Base-by-base conservation (phyloP, 106 monocot genomes). In the Phalaenopsis equestris region DNA sequence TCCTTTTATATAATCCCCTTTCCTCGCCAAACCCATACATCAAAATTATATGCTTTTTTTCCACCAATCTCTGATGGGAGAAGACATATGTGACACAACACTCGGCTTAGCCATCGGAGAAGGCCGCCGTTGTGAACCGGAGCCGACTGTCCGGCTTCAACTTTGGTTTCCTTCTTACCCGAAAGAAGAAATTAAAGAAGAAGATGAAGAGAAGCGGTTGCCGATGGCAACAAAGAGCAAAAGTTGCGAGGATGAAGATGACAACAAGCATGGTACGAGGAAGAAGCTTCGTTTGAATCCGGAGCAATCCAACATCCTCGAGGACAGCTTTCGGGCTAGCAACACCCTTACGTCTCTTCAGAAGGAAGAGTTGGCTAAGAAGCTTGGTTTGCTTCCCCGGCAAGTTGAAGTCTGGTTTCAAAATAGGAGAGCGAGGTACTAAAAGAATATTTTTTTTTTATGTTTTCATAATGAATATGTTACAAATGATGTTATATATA, bases 351-450 rank as follows among this genome's bases (percentile, higher is more conserved):
- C 2, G 0, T 9, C 18, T 46, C 43, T 16, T 12, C 84, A 80
- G 78, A 90, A 90, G 78, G 81, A 87, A 47, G 86, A 90, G 45
- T 55, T 90, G 16, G 89, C 89, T 3, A 52, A 79, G 39, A 67
- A 55, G 78, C 49, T 88, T 37, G 55, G 80, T 30, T 78, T 88
- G 1, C 42, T 38, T 19, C 80, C 85, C 2, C 76, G 88, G 4
- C 88, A 85, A 41, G 78, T 88, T 10, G 88, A 88, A 57, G 85
- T 88, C 70, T 85, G 85, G 88, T 88, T 88, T 36, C 88, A 88
- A 41, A 88, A 88, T 57, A 84, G 85, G 73, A 85, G 88, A 19
- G 88, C 88, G 67, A 88, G 88, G 88, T 88, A 52, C 52, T 48
- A 30, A 30, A 30, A 30, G 30, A 30, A 30, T 30, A 30, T 30